A percentile compares a stretch with the other conserved stretches of the same genome.
Conservation (phyloP, 139 green algal genomes). For the Picochlorum sp. region DNA sequence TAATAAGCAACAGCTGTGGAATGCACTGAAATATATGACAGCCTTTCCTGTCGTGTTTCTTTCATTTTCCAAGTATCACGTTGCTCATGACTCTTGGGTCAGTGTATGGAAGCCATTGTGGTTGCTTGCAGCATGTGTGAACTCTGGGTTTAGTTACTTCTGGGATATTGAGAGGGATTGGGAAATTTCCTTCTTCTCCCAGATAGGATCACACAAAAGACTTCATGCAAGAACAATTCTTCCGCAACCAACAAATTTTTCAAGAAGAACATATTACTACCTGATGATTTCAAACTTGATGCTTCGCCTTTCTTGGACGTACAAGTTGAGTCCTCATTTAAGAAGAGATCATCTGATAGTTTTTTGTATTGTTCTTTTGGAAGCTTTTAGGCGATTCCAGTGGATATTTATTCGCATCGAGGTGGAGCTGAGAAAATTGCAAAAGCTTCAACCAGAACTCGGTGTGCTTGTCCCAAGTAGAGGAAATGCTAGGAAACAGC, state of each 20-base stretch:
- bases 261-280: constrained; percentile 29
- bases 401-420: constrained; percentile 89
- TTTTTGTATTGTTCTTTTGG: constrained; percentile 49
- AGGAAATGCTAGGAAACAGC: not conserved
- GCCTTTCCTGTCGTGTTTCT: constrained; percentile 89
- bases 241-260: constrained; percentile 31
- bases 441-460: constrained; percentile 22
- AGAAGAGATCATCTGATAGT: constrained; percentile 38
- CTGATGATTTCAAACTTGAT: constrained; percentile 70
- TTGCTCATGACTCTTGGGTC: constrained; percentile 25
- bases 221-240: constrained; percentile 30
- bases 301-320: constrained; percentile 76
- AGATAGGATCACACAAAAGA: constrained; percentile 9
- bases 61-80: constrained; percentile 67
- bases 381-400: constrained; percentile 63
- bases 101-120: constrained; percentile 55
- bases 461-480: constrained; percentile 22
- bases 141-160: constrained; percentile 86
- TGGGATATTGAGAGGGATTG: constrained; percentile 95
- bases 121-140: constrained; percentile 65
- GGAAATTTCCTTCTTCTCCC: constrained; percentile 70
- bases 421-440: constrained; percentile 72
- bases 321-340: constrained; percentile 79
- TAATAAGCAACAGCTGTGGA: constrained; percentile 52
- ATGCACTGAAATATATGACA: constrained; percentile 91